phyloP scores from a whole-genome alignment of 257 asterid genomes.

The Anisodus tanguticus region DNA sequence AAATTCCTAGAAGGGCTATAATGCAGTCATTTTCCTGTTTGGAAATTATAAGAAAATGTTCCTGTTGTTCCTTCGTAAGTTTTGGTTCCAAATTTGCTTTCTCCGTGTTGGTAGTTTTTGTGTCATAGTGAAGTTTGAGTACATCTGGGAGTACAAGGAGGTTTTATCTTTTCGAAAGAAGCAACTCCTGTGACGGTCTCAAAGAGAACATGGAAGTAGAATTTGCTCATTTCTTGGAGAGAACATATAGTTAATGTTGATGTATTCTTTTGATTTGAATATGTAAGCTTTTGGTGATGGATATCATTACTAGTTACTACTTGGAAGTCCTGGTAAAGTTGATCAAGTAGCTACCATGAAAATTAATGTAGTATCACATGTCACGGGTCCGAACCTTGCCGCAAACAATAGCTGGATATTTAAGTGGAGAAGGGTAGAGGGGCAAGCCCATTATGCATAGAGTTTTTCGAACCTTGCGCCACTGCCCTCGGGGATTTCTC shows the following conservation, averaged over 20 bases:
- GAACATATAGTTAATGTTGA: not conserved
- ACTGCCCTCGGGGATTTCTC: not conserved
- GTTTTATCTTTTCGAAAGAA: not conserved
- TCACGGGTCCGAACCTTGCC: not conserved
- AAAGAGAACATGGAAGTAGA: slow-evolving; percentile 1
- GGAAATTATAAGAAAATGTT: not conserved
- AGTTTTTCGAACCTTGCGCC: not conserved
- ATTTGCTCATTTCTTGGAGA: not conserved
- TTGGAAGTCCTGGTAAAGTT: slow-evolving; percentile 13
- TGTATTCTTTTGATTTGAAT: not conserved
- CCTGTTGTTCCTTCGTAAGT: not conserved
- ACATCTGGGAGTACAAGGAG: not conserved
- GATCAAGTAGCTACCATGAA: not conserved
- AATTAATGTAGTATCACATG: slow-evolving; percentile 5
- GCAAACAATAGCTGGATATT: not conserved
- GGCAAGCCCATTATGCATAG: not conserved
- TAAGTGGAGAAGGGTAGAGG: slow-evolving; percentile 15
- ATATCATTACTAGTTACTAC: slow-evolving; percentile 13
- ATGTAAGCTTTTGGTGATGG: slow-evolving; percentile 7
- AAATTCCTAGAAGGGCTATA: not conserved
- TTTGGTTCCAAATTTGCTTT: slow-evolving; percentile 5
- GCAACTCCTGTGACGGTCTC: not conserved
- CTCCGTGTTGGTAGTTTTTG: not conserved
- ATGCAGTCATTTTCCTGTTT: slow-evolving; percentile 20
- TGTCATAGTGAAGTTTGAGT: not conserved